These are phyloP conservation scores for Talaromyces wortmannii DNA, from an alignment of 495 filamentous ascomycete genomes.

Conservation along the genomic window DNA sequence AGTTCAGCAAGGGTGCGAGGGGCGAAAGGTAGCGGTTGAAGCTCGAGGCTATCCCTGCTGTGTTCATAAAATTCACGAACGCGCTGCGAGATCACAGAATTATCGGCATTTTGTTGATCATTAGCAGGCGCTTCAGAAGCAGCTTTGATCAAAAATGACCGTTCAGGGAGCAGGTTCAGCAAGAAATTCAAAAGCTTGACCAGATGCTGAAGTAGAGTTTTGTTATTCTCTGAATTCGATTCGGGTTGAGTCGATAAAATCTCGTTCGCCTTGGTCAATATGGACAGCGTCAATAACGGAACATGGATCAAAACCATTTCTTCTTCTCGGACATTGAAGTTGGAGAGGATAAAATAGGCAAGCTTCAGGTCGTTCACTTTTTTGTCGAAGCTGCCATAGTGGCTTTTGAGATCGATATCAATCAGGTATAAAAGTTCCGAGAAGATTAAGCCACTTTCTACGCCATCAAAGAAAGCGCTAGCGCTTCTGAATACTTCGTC, in stretches of 20 bases:
- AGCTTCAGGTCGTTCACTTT: conserved; percentile 48
- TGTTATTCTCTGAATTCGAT: conserved; percentile 13
- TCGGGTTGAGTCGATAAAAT: conserved; percentile 5
- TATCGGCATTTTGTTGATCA: conserved; percentile 13
- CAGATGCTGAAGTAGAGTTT: conserved; percentile 17
- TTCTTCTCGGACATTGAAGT: conserved; percentile 93
- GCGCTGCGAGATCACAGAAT: conserved; percentile 46
- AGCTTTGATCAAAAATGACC: conserved; percentile 52
- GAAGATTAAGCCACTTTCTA: conserved; percentile 92
- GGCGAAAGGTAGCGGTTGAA: conserved; percentile 48
- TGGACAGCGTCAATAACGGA: conserved; percentile 62
- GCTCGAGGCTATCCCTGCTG: conserved; percentile 36
- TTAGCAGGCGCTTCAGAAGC: conserved; percentile 15
- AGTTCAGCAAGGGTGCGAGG: conserved; percentile 50
- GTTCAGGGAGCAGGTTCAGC: conserved; percentile 58
- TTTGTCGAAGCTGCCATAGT: conserved; percentile 40
- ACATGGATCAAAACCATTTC: conserved; percentile 89
- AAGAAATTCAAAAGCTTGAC: conserved; percentile 26
- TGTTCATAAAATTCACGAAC: conserved; percentile 58
- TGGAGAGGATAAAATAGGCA: conserved; percentile 71
- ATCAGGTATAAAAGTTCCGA: conserved; percentile 60
- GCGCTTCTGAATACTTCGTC: conserved; percentile 88
- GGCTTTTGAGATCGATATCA: conserved; percentile 21
- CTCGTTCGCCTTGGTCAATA: conserved; percentile 50
- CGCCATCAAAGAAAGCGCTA: conserved; percentile 92